These are phyloP conservation scores for Xylaria sp. DNA, from an alignment of 2,329 filamentous ascomycete species.

Conservation along the genomic window DNA sequence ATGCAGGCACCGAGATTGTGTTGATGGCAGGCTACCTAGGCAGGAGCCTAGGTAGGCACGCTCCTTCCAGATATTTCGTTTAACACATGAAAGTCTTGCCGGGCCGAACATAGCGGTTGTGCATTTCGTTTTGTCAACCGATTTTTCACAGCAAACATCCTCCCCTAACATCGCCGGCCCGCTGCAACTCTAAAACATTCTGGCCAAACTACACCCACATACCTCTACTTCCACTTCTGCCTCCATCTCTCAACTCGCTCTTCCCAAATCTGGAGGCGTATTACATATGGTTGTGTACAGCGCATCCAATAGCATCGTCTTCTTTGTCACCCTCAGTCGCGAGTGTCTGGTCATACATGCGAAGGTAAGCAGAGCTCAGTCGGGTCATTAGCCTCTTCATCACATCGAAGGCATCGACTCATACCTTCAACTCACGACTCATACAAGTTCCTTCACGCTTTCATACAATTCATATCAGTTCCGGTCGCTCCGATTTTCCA, in stretches of 20 bases:
- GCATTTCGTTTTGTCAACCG: too few relatives aligned
- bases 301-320: not conserved
- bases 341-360: not conserved
- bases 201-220: not conserved
- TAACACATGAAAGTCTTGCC: too few relatives aligned
- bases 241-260: not conserved
- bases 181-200: not conserved
- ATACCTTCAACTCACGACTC: not conserved
- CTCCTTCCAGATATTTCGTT: too few relatives aligned
- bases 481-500: not conserved
- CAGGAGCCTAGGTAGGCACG: too few relatives aligned
- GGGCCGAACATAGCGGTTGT: too few relatives aligned
- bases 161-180: too few relatives aligned
- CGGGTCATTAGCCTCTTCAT: not conserved
- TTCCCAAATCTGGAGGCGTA: not conserved
- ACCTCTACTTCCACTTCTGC: not conserved
- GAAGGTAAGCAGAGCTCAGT: not conserved
- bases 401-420: not conserved
- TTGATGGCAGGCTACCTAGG: too few relatives aligned
- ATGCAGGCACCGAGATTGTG: too few relatives aligned
- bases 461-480: not conserved
- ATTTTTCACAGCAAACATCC: too few relatives aligned
- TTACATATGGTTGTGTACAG: not conserved
- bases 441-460: too few relatives aligned
- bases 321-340: not conserved